Evolutionary conservation across 2,329 filamentous ascomycete genomes (phyloP).

Genomic region (Apiospora pterosperma): DNA sequence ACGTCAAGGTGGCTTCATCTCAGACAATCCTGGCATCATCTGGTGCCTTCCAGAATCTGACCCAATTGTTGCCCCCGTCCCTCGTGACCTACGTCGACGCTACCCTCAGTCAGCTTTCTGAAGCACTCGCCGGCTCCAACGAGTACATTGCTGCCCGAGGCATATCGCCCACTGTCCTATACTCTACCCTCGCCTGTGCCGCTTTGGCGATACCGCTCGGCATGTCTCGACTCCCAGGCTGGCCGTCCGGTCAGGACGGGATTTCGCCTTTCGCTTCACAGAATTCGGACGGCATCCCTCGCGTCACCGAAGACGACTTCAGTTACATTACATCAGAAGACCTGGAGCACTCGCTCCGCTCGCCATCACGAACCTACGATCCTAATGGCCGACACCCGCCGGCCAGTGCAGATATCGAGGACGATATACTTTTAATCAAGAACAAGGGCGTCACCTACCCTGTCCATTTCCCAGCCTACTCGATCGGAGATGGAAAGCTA

Average conservation of each 20-base stretch:
- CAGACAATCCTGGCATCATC: constrained; percentile 56
- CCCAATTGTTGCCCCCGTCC: constrained; percentile 43
- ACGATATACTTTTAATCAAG: constrained; percentile 69
- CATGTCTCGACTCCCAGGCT: constrained; percentile 52
- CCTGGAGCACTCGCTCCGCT: constrained; percentile 44
- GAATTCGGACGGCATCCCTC: constrained; percentile 46
- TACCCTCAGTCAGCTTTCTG: constrained; percentile 46
- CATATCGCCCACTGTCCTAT: constrained; percentile 45
- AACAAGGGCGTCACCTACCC: constrained; percentile 63
- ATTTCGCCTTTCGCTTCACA: constrained; percentile 51
- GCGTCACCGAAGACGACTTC: constrained; percentile 73
- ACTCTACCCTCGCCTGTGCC: constrained; percentile 47
- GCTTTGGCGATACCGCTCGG: constrained; percentile 47
- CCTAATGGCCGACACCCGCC: constrained; percentile 30
- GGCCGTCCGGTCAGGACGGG: constrained; percentile 39
- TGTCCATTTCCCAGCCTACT: constrained; percentile 70
- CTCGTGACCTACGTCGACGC: constrained; percentile 53
- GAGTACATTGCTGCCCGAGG: constrained; percentile 51
- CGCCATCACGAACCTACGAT: constrained; percentile 37
- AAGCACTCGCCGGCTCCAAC: constrained; percentile 44
- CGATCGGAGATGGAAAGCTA: constrained; percentile 71
- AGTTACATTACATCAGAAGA: constrained; percentile 82
- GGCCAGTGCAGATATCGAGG: constrained; percentile 43
- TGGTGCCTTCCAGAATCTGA: constrained; percentile 60
- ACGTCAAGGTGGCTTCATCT: constrained; percentile 61